Conservation (phyloP, 2,329 filamentous ascomycete species). For the Calonectria multiphialidica region DNA sequence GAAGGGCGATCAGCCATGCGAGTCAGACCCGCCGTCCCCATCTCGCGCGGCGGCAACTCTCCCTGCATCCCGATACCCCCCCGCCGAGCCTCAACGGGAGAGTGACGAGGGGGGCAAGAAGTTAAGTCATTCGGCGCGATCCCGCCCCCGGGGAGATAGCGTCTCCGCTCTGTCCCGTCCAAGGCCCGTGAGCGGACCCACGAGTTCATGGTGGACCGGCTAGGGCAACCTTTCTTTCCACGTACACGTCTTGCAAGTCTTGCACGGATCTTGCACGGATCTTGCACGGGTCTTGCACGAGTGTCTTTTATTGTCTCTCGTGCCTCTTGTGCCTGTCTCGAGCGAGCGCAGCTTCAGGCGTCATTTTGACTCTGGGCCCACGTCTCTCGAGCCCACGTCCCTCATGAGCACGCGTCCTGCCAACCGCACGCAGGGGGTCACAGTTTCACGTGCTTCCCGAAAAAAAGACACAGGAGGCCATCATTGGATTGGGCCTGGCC, state of each 20-base stretch:
- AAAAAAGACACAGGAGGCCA: background rate
- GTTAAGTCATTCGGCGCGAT: too few relatives aligned
- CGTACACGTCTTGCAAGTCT: too few relatives aligned
- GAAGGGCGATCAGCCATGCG: background rate
- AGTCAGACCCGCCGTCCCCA: background rate
- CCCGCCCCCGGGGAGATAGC: too few relatives aligned
- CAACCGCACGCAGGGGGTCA: background rate
- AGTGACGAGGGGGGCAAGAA: background rate
- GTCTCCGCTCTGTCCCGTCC: background rate
- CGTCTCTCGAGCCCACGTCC: background rate
- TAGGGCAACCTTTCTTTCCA: background rate
- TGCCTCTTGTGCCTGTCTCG: background rate
- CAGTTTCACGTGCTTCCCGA: background rate
- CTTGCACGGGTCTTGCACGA: too few relatives aligned
- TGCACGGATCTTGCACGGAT: too few relatives aligned
- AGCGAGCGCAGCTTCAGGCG: background rate
- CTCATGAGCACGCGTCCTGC: background rate
- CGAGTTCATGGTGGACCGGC: background rate
- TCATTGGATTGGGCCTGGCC: background rate
- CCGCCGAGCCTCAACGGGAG: background rate
- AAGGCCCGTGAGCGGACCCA: background rate
- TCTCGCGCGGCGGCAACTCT: background rate
- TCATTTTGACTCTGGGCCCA: background rate
- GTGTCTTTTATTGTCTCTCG: too few relatives aligned
- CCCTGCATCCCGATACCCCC: background rate